A percentile compares a stretch with the other conserved stretches of the same genome.
These are phyloP conservation scores for Neofusicoccum ribis DNA, from an alignment of 2,329 filamentous ascomycete species.

Conservation along the genomic window DNA sequence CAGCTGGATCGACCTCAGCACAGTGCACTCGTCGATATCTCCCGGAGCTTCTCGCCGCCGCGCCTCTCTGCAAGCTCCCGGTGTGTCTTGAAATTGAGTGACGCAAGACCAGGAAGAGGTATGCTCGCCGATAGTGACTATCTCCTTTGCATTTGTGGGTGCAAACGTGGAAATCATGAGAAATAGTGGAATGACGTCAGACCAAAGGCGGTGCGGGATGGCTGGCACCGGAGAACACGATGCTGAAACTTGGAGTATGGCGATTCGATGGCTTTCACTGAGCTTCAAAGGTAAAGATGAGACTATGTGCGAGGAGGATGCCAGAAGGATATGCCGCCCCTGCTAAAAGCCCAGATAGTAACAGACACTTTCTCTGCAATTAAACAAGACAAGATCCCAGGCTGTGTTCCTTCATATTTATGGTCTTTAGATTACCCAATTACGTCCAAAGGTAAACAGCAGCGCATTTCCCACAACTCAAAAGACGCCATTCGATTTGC, in stretches of 20 bases:
- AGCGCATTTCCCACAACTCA: too few relatives aligned
- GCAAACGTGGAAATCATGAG: background rate
- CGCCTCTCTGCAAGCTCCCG: constrained; percentile 15
- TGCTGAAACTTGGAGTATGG: background rate
- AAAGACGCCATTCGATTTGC: background rate
- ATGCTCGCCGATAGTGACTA: background rate
- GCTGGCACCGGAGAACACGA: too few relatives aligned
- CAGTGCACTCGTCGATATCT: constrained; percentile 4
- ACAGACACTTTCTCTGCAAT: too few relatives aligned
- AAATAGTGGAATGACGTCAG: background rate
- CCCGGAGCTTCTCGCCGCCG: constrained; percentile 14
- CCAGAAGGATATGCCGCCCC: too few relatives aligned
- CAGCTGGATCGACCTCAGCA: background rate
- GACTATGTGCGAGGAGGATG: background rate
- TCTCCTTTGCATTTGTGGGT: background rate
- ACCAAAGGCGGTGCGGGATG: background rate
- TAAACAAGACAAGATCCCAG: too few relatives aligned
- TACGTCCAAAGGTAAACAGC: too few relatives aligned
- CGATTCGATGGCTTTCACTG: background rate
- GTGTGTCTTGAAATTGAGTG: constrained; percentile 15
- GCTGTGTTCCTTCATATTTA: too few relatives aligned
- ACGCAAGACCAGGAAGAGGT: background rate
- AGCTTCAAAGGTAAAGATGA: too few relatives aligned
- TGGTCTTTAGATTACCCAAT: too few relatives aligned
- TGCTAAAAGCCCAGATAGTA: too few relatives aligned